Percentiles rank a stretch among this genome's conserved stretches.
Conservation (phyloP, 768 basidiomycete genomes). For the Sporobolomyces pararoseus region DNA sequence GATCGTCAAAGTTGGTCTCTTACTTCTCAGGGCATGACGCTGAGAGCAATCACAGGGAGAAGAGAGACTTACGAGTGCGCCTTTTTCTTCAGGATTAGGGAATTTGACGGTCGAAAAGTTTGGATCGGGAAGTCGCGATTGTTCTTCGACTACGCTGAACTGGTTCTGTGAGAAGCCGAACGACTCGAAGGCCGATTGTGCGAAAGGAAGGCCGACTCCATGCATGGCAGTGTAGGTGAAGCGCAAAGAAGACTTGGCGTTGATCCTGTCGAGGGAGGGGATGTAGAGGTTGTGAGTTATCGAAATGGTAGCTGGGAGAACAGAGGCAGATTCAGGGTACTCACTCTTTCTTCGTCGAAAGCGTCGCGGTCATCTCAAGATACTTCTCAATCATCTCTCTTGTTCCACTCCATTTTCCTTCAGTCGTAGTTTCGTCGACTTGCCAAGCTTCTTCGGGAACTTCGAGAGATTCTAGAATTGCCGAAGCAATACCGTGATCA, state of each 20-base stretch:
- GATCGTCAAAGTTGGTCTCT: not conserved
- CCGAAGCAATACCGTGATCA: slow-evolving; percentile 67
- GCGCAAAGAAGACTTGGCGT: slow-evolving; percentile 52
- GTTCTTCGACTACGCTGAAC: slow-evolving; percentile 59
- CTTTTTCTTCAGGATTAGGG: slow-evolving; percentile 88
- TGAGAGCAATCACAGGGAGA: not conserved
- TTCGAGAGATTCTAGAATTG: slow-evolving; percentile 62
- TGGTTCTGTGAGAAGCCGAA: slow-evolving; percentile 59
- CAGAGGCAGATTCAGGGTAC: not conserved
- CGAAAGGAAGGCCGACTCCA: slow-evolving; percentile 71
- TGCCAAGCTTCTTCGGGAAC: slow-evolving; percentile 55
- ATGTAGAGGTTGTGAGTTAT: too few species aligned
- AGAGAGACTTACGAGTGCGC: slow-evolving; percentile 50
- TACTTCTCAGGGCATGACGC: not conserved
- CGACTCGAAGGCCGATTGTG: slow-evolving; percentile 57
- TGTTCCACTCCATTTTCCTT: slow-evolving; percentile 55
- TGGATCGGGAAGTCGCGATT: slow-evolving; percentile 66
- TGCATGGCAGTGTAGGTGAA: slow-evolving; percentile 90
- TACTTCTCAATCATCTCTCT: slow-evolving; percentile 62
- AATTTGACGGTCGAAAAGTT: slow-evolving; percentile 79
- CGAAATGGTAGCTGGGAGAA: too few species aligned
- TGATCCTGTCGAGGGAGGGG: slow-evolving; percentile 37
- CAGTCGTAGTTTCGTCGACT: slow-evolving; percentile 46
- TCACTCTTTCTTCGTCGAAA: slow-evolving; percentile 31
- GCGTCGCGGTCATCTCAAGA: slow-evolving; percentile 52